Base-by-base conservation (phyloP, 495 filamentous ascomycete genomes). In the Gamarada debralockiae region DNA sequence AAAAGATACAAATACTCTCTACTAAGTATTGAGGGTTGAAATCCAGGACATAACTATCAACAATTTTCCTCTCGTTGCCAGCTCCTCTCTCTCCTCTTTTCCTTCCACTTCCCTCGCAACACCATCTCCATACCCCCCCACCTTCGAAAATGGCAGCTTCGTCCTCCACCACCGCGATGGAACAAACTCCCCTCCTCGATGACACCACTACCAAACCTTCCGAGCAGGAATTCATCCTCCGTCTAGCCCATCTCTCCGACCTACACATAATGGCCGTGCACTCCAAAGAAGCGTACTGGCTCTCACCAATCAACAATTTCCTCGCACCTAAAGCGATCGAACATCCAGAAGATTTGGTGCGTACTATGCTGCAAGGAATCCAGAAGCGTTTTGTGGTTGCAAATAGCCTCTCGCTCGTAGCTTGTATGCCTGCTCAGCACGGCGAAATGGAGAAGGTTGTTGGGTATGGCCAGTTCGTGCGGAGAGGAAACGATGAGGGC, bases 381-480 rank as follows among this genome's bases (percentile, higher is more conserved):
- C 43, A 42, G 2, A 13, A 18, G 3, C 52, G 52, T 4, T 25
- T 48, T 8, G 33, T 48, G n/a, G 18, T 17, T 13, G 25, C 44
- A 12, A 31, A 40, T 6, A 41, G 29, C 21, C 38, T 50, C 9
- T 50, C 46, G 0, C 9, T 50, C 13, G 39, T 56, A 7, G 48
- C 53, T 0, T 50, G 46, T 18, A 15, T 39, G 3, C 2, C 46
- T 3, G 10, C 36, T 12, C 27, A 29, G 27, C 5, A 29, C 4
- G 27, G 27, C 9, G 17, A 47, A 1, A 38, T 27, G 7, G 20
- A 15, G 3, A 37, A 20, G 13, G 15, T 36, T 3, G 27, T 58
- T 3, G 55, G 42, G 7, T 58, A 49, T 27, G 55, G 15, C 10
- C 55, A 58, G 24, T 58, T 53, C 25, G 14, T 17, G 7, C 50